Percentiles rank a stretch among this genome's conserved stretches.
Conservation (phyloP, 305 asterid species). For the Fraxinus velutina region DNA sequence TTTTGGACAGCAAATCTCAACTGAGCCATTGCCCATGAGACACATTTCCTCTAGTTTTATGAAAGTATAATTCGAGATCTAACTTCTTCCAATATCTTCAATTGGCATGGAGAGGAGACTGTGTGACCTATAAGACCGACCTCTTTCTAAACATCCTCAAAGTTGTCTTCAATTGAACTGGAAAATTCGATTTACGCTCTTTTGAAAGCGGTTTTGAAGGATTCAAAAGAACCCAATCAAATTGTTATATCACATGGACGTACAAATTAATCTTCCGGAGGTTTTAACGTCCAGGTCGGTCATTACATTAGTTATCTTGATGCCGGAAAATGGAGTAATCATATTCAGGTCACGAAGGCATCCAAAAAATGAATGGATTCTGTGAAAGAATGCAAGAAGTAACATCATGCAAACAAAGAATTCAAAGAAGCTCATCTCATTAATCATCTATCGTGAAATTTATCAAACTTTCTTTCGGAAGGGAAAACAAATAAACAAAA, state of each 20-base stretch:
- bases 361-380: not conserved
- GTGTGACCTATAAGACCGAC: not conserved
- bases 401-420: not conserved
- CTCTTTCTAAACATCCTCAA: not conserved
- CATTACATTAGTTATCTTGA: not conserved
- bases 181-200: not conserved
- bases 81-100: not conserved
- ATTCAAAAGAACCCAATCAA: not conserved
- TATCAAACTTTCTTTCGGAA: not conserved
- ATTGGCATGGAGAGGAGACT: not conserved
- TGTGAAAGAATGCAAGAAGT: not conserved
- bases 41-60: not conserved
- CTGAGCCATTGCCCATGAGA: not conserved
- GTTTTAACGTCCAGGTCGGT: not conserved
- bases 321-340: not conserved
- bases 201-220: not conserved
- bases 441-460: not conserved
- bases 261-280: not conserved
- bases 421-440: not conserved
- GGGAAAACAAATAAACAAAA: conserved; percentile 11
- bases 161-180: not conserved
- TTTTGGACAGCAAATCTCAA: not conserved
- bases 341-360: not conserved
- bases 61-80: not conserved
- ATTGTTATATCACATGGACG: not conserved